Percentiles rank a stretch among this genome's conserved stretches.
These are phyloP conservation scores for Craterostigma plantagineum DNA, from an alignment of 257 asterid species.

Conservation along the genomic window DNA sequence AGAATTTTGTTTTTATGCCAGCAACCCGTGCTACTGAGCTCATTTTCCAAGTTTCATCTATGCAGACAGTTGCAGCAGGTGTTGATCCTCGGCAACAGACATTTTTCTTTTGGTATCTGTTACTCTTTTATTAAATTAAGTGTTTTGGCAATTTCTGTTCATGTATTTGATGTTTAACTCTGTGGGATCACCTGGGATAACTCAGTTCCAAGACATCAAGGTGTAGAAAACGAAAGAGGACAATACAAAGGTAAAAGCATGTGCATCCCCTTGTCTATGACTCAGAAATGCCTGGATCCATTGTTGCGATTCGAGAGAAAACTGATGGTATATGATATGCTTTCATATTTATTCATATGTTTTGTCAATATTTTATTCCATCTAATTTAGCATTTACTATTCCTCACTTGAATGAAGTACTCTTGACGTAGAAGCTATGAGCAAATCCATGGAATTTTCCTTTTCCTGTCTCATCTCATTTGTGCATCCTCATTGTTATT, in stretches of 20 bases:
- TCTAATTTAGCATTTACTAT: too few relatives aligned
- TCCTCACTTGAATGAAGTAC: too few relatives aligned
- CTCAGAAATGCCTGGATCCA: conserved; percentile 38
- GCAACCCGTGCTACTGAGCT: too few relatives aligned
- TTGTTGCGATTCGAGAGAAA: conserved; percentile 38
- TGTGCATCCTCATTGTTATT: too few relatives aligned
- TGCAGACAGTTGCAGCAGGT: conserved; percentile 75
- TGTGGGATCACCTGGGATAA: conserved; percentile 16
- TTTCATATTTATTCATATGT: neutral
- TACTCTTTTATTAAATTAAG: neutral
- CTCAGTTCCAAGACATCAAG: conserved; percentile 57
- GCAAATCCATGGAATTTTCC: too few relatives aligned
- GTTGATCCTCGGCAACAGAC: conserved; percentile 87
- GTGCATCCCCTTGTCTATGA: conserved; percentile 59
- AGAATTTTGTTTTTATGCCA: too few relatives aligned
- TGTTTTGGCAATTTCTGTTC: neutral
- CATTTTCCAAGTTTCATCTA: conserved; percentile 6
- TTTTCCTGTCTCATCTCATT: too few relatives aligned
- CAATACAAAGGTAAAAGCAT: conserved; percentile 33
- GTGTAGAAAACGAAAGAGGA: conserved; percentile 31
- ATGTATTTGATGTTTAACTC: conserved; percentile 1
- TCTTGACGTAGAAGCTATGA: too few relatives aligned
- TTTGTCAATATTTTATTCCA: too few relatives aligned
- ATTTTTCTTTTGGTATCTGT: conserved; percentile 59
- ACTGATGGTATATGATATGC: conserved; percentile 41